A percentile compares a stretch with the other conserved stretches of the same genome.
These are phyloP conservation scores for Pichia nanzhaoensis DNA, from an alignment of 805 yeast genomes.

Conservation along the genomic window DNA sequence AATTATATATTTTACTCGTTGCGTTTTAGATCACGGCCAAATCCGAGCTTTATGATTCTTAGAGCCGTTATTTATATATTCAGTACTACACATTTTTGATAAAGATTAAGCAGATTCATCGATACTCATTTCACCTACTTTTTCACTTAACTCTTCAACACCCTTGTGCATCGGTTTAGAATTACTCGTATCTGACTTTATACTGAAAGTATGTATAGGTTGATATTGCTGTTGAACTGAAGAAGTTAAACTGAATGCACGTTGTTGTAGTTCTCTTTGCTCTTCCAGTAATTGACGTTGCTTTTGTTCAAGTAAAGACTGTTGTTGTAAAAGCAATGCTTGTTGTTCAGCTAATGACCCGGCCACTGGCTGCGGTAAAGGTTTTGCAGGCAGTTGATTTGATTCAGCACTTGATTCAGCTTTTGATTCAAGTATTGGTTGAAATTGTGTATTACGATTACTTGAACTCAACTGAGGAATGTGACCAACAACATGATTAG, in stretches of 20 bases:
- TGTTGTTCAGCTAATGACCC: constrained; percentile 12
- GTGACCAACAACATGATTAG: constrained; percentile 1
- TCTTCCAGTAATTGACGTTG: constrained; percentile 12
- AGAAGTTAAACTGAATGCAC: constrained; percentile 13
- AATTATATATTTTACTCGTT: too few relatives aligned
- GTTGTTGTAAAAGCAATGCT: constrained; percentile 12
- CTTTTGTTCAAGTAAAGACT: constrained; percentile 15
- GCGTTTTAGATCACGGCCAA: too few relatives aligned
- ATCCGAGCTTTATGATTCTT: too few relatives aligned
- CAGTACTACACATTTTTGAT: too few relatives aligned
- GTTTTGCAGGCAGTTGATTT: background rate
- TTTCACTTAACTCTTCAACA: constrained; percentile 16
- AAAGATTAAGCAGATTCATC: constrained; percentile 1
- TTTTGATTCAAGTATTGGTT: background rate
- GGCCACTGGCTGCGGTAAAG: background rate
- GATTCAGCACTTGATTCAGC: background rate
- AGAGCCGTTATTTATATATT: too few relatives aligned
- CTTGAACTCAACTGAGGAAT: constrained; percentile 1
- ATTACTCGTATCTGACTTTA: constrained; percentile 3
- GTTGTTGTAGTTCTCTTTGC: constrained; percentile 15
- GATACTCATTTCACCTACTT: constrained; percentile 21
- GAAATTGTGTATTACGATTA: background rate
- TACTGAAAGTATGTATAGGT: constrained; percentile 8
- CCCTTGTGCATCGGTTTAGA: background rate
- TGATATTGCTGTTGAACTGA: constrained; percentile 9